Evolutionary conservation across 2,329 filamentous ascomycete genomes (phyloP), one percentile per base, ranked within the genome.

Genomic region (Alternaria sp.): DNA sequence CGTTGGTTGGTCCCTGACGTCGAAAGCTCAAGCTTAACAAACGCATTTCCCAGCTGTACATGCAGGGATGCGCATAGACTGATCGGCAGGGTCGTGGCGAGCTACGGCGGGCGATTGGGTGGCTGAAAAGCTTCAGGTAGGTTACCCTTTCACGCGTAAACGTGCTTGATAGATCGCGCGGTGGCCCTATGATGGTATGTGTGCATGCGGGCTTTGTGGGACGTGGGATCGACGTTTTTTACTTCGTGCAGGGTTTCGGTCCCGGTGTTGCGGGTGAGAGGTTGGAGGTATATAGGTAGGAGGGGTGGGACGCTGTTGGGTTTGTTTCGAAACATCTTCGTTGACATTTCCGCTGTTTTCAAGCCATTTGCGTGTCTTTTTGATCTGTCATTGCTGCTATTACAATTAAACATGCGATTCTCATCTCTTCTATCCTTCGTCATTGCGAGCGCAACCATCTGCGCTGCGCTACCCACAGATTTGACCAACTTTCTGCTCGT

Each of bases 401-500:
- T 11, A 17, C 9, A 6, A n/a, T 11, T 5, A 43, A 70, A 1
- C 3, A 73, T 74, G 72, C 63, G 51, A 15, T 65, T 65, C 45
- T 59, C 65, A 43, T 66, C 59, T 9, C 17, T 68, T 11, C 44
- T 49, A 12, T 32, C 32, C 11, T 32, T 69, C n/a, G 21, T 70
- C 6, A 44, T 59, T 10, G 19, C 61, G 6, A 52, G 56, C 25
- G 49, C 62, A 10, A 47, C 65, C 5, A 11, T 69, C 2, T 50
- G 52, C 23, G 21, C 63, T 4, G 69, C 71, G 10, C 62, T 68
- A 4, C 68, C 67, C 3, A 61, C 69, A 25, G 49, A 68, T 12
- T 62, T 69, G 28, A 69, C 62, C 44, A 64, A 76, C 59, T 81
- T 82, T 74, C 74, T 78, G 60, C 78, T 83, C 61, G 78, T 82